Base-by-base conservation (phyloP, 805 yeast species). In the Metschnikowia aberdeeniae region DNA sequence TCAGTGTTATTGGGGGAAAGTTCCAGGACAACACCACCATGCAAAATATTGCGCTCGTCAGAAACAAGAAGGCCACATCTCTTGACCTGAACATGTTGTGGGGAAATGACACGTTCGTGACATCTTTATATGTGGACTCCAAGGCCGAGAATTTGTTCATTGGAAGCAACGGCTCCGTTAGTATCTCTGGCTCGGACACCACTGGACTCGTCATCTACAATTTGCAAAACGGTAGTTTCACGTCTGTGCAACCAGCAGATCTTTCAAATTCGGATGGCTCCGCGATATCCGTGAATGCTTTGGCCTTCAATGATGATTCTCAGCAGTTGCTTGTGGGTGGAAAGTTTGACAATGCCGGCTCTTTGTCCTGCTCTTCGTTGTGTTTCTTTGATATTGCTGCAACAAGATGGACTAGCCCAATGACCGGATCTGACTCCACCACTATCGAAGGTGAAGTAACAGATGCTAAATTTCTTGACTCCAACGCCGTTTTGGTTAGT, bases 281-380 rank as follows among this genome's bases (percentile, higher is more conserved):
- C 11, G 61, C 78, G 1, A 61, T 69, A 17, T 37, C 50, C 9
- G 64, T 72, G n/a, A 69, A 65, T 44, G 53, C 72, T 5, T 54
- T 72, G 43, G 73, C 60, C 4, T 57, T 61, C 30, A 62, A 64
- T 46, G 72, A 67, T 36, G 55, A 57, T 22, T 58, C 53, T 5
- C 51, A 58, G n/a, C 53, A 58, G 41, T 63, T 89, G 24, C 69
- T 82, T 27, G 86, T 86, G 10, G 96, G 86, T 33, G 97, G 97
- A 20, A 70, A 76, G 35, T 89, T 86, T 59, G 75, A 72, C 17
- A 60, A 70, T 17, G 82, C 86, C 1, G 82, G 84, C 0, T 66
- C 78, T 4, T 64, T 75, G 28, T 62, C 66, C 22, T 89, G 96
- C 63, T 61, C 70, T 2, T 75, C 79, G 1, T 62, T 90, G 31